Evolutionary conservation across 1,139 yeast genomes (phyloP), one percentile per base, ranked within the genome.

Genomic region (Taphrina betulina): DNA sequence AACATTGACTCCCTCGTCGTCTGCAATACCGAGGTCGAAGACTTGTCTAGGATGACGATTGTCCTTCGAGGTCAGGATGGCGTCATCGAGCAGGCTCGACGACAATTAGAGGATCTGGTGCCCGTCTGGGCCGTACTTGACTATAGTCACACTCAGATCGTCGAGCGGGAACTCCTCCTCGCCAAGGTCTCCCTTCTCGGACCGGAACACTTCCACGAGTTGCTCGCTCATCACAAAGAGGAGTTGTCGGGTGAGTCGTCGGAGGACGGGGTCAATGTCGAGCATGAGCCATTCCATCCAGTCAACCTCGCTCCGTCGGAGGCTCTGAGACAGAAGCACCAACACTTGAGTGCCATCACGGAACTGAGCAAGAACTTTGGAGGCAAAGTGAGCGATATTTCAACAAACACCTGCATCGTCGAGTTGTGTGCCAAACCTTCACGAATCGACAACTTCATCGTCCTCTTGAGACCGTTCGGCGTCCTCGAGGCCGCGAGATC

Each of bases 51-150:
- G 70, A 92, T 92, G 98, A 92, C 98, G 10, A 87, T 92, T 67
- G 96, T 88, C 29, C 77, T 92, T 66, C 84, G 83, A 60, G 98
- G 97, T 60, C 95, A 89, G 12, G 96, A 90, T 67, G 96, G 95
- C 24, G 92, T 92, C 59, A 85, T 92, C 65, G 98, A 92, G 71
- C 98, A 92, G 75, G 97, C 97, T n/a, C 81, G 98, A 70, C 83
- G 97, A 70, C 98, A 92, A 72, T 85, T 92, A 63, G 98, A 92
- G 74, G 97, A 92, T 67, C 78, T 92, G 69, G 98, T 92, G 24
- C 98, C 98, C 3, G 97, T 92, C 36, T 92, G 95, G 75, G 98
- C 98, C 5, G 98, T 92, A 37, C 78, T 92, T 69, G 96, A 92
- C 73, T 92, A 92, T 74, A 79, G 95, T 58, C 81, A 87, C 67